A percentile compares a stretch with the other conserved stretches of the same genome.
These are phyloP conservation scores for Hericium coralloides DNA, from an alignment of 768 basidiomycete genomes.

Conservation along the genomic window DNA sequence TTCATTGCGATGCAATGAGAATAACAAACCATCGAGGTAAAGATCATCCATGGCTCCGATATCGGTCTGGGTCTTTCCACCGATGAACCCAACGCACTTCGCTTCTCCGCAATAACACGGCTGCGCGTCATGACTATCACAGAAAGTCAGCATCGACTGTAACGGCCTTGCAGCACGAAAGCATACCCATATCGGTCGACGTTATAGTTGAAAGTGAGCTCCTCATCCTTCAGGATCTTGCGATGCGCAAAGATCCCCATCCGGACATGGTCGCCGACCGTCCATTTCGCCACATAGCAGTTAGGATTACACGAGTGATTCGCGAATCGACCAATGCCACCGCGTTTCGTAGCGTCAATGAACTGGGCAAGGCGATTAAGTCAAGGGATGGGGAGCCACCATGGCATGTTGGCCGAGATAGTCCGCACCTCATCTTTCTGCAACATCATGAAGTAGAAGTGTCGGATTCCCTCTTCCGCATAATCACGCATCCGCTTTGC, in stretches of 20 bases:
- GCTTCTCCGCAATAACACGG: constrained; percentile 91
- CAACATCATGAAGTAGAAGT: constrained; percentile 99
- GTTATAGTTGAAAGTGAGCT: constrained; percentile 98
- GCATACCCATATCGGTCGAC: constrained; percentile 96
- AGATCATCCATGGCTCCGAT: constrained; percentile 91
- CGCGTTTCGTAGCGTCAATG: constrained; percentile 96
- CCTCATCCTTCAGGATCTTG: constrained; percentile 66
- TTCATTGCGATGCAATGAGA: background rate
- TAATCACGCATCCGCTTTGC: constrained; percentile 93
- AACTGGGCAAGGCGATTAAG: constrained; percentile 43
- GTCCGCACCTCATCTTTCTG: constrained; percentile 86
- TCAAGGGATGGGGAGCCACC: background rate
- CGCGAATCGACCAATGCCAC: constrained; percentile 93
- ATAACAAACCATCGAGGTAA: constrained; percentile 70
- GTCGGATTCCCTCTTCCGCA: constrained; percentile 84
- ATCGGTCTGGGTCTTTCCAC: constrained; percentile 98
- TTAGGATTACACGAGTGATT: constrained; percentile 98
- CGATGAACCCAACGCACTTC: constrained; percentile 92
- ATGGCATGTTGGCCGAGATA: background rate
- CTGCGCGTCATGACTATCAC: constrained; percentile 81
- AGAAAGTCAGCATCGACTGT: background rate
- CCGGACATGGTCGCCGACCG: constrained; percentile 76
- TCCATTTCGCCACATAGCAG: constrained; percentile 98
- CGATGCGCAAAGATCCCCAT: constrained; percentile 99
- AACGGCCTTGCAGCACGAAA: background rate